phyloP scores from a whole-genome alignment of 2,329 filamentous ascomycete genomes.

The Diaporthe caulivora region DNA sequence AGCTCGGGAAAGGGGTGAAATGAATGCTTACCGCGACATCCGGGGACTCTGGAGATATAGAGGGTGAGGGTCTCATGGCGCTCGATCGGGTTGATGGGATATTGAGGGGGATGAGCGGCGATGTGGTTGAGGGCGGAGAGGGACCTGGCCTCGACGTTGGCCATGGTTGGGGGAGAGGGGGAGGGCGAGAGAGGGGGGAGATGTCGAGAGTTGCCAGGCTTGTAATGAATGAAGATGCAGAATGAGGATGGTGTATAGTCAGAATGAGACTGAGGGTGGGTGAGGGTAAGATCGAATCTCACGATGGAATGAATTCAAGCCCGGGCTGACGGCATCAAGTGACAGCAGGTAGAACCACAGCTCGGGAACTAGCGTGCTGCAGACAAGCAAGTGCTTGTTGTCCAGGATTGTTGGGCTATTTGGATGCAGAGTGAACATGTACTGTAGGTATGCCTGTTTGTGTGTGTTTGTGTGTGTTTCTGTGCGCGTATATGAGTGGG shows the following conservation, averaged over 20 bases:
- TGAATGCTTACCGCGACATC: slow-evolving; percentile 78
- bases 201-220: neutral
- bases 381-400: neutral
- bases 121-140: slow-evolving; percentile 83
- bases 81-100: slow-evolving; percentile 80
- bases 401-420: neutral
- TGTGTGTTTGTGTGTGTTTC: neutral
- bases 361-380: neutral
- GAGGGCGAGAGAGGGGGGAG: neutral
- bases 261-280: neutral
- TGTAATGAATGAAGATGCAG: neutral
- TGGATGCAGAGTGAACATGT: neutral
- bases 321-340: neutral
- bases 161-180: slow-evolving; percentile 15
- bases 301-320: neutral
- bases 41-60: slow-evolving; percentile 94
- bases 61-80: slow-evolving; percentile 80
- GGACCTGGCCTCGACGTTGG: slow-evolving; percentile 81
- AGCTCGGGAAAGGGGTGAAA: slow-evolving; percentile 33
- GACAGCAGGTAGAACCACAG: neutral
- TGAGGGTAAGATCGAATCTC: neutral
- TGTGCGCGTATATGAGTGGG: neutral
- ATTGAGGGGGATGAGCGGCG: slow-evolving; percentile 87
- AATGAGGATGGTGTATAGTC: neutral
- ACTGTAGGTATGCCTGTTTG: no score